A percentile compares a stretch with the other conserved stretches of the same genome.
Conservation (phyloP, 1,284 basidiomycete genomes). For the Cryptococcus deneoformans region DNA sequence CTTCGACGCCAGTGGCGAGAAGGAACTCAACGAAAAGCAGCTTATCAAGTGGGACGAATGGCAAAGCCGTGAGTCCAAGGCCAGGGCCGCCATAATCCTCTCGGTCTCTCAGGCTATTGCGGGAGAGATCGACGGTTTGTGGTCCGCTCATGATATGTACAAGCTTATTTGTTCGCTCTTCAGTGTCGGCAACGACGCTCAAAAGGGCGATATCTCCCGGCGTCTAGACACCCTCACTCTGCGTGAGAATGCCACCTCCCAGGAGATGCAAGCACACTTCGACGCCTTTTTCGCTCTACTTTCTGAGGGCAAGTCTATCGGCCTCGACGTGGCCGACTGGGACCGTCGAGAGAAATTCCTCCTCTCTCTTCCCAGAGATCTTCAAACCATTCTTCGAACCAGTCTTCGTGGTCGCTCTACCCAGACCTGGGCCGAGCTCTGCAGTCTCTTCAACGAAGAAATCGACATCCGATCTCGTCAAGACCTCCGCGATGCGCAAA, state of each 20-base stretch:
- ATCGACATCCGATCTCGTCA: too few relatives aligned
- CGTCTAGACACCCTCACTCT: neutral
- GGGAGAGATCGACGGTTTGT: neutral
- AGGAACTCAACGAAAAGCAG: neutral
- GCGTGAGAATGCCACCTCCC: neutral
- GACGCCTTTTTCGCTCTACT: too few relatives aligned
- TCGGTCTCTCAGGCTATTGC: neutral
- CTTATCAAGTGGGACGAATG: neutral
- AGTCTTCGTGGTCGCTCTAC: too few relatives aligned
- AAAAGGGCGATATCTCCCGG: neutral
- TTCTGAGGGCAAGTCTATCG: too few relatives aligned
- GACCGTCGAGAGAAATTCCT: too few relatives aligned
- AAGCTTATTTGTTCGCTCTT: neutral
- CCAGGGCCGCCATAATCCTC: neutral
- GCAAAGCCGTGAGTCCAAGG: neutral
- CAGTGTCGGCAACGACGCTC: neutral
- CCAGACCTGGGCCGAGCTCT: too few relatives aligned
- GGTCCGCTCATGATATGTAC: neutral
- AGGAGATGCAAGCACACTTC: too few relatives aligned
- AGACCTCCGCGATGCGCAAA: too few relatives aligned
- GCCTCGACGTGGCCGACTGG: too few relatives aligned
- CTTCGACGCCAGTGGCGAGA: neutral
- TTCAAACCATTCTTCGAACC: too few relatives aligned
- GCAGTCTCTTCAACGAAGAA: too few relatives aligned
- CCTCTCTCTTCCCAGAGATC: too few relatives aligned